These are phyloP conservation scores for Penicillium capsulatum DNA, from an alignment of 2,329 filamentous ascomycete species.

Conservation along the genomic window DNA sequence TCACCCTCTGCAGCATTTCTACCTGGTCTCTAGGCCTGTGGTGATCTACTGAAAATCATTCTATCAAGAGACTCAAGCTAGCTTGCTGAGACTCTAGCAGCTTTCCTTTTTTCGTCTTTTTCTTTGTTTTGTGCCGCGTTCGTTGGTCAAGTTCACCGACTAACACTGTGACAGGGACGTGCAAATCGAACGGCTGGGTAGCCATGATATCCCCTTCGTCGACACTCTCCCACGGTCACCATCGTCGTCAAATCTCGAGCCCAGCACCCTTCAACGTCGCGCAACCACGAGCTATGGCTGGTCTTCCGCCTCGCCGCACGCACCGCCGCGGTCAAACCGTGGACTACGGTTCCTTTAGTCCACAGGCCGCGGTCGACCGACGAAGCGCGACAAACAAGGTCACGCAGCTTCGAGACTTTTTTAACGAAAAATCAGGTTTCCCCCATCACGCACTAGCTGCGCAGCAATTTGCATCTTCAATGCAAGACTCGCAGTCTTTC, in stretches of 20 bases:
- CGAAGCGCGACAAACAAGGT: slow-evolving; percentile 22
- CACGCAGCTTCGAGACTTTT: slow-evolving; percentile 24
- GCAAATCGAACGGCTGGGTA: slow-evolving; percentile 28
- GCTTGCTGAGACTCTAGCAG: slow-evolving; percentile 17
- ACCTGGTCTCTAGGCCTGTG: neutral
- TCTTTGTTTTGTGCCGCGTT: slow-evolving; percentile 9
- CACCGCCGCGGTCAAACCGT: slow-evolving; percentile 83
- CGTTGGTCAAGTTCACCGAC: slow-evolving; percentile 44
- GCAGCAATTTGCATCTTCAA: slow-evolving; percentile 14
- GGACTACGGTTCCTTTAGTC: slow-evolving; percentile 63
- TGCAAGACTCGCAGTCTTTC: slow-evolving; percentile 48
- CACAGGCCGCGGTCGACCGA: slow-evolving; percentile 32
- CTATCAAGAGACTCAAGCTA: slow-evolving; percentile 1
- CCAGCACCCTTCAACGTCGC: slow-evolving; percentile 71
- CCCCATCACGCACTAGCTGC: slow-evolving; percentile 10
- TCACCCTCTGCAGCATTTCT: slow-evolving; percentile 2
- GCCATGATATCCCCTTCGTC: slow-evolving; percentile 26
- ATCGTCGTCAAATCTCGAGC: slow-evolving; percentile 85
- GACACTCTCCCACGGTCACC: slow-evolving; percentile 56
- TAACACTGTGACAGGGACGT: slow-evolving; percentile 58
- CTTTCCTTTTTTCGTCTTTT: slow-evolving; percentile 14
- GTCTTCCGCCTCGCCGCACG: slow-evolving; percentile 44
- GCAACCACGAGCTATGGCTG: slow-evolving; percentile 47
- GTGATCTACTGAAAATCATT: neutral
- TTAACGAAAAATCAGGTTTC: slow-evolving; percentile 29